Base-by-base conservation (phyloP, 2,329 filamentous ascomycete species). In the Chrysoporthe austroafricana region DNA sequence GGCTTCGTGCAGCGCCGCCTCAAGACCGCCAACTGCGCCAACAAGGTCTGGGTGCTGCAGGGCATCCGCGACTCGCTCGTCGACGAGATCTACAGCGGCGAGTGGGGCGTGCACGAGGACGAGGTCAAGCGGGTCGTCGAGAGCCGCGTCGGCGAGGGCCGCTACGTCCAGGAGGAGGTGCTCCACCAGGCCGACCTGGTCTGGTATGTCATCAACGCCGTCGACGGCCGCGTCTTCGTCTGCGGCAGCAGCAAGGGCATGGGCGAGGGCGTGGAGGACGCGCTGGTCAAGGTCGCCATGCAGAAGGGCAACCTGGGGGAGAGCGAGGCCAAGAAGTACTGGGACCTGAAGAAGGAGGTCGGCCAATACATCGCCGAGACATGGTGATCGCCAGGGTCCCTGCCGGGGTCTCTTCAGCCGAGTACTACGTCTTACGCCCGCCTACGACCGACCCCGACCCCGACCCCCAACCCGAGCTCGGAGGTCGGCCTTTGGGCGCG, bases 41-140 rank as follows among this genome's bases (percentile, higher is more conserved):
- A 97, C 84, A 97, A 97, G 82, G 95, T 97, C 74, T 97, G 94
- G 94, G 92, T 97, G 58, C 87, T 97, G 57, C 94, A 97, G 80
- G 94, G 94, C 50, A 90, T 97, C 58, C 91, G 94, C n/a, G 96
- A 99, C 80, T 94, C 92, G 36, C 88, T 97, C 54, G 88, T 98
- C 32, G 96, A 99, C 76, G 96, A 99, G 80, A 90, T 99, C 52
- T 99, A 99, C 83, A 93, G 90, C 68, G 96, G 96, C 73, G 96
- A 99, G 78, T 96, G 97, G 87, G 96, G 96, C 62, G 93, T 96
- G 1, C 92, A 97, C 74, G 95, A 97, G 77, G 89, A 92, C 63
- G 90, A 94, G 77, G 90, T 94, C 62, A 94, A 94, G 81, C 91
- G 89, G 54, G 91, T 96, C 1, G 90, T 94, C 13, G 88, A 96